These are phyloP conservation scores for Fusarium camptoceras DNA, from an alignment of 2,329 filamentous ascomycete genomes.

Conservation along the genomic window DNA sequence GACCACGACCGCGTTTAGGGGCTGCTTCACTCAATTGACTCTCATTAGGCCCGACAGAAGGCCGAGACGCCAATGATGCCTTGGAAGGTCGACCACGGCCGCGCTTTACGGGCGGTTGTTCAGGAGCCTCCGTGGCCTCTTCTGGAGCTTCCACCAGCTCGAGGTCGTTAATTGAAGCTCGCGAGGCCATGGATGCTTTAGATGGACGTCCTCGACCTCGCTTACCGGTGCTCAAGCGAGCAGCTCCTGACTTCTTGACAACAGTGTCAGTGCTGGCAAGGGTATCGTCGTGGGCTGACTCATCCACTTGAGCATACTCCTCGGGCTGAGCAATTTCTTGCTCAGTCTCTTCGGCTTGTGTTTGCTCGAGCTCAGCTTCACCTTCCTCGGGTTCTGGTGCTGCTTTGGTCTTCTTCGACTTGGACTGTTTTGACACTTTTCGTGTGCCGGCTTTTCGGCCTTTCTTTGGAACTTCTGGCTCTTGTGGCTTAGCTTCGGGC, in stretches of 20 bases:
- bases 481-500: slow-evolving; percentile 46
- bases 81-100: slow-evolving; percentile 50
- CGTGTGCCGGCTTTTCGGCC: slow-evolving; percentile 63
- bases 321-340: slow-evolving; percentile 16
- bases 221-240: slow-evolving; percentile 38
- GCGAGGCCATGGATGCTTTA: slow-evolving; percentile 48
- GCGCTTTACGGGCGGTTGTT: slow-evolving; percentile 44
- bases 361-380: slow-evolving; percentile 28
- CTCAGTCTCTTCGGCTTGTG: slow-evolving; percentile 10
- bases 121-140: slow-evolving; percentile 21
- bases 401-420: slow-evolving; percentile 58
- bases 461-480: slow-evolving; percentile 64
- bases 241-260: slow-evolving; percentile 51
- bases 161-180: slow-evolving; percentile 42
- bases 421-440: slow-evolving; percentile 65
- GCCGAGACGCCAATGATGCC: slow-evolving; percentile 45
- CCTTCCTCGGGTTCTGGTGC: slow-evolving; percentile 44
- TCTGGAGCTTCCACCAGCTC: slow-evolving; percentile 38
- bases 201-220: slow-evolving; percentile 47
- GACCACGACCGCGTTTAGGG: slow-evolving; percentile 48
- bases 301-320: slow-evolving; percentile 35
- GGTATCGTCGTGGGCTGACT: slow-evolving; percentile 53
- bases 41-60: slow-evolving; percentile 38
- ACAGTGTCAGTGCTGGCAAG: slow-evolving; percentile 58
- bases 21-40: slow-evolving; percentile 40